These are phyloP conservation scores for Leishmania turanica DNA, from an alignment of 208 protist species.

Conservation along the genomic window DNA sequence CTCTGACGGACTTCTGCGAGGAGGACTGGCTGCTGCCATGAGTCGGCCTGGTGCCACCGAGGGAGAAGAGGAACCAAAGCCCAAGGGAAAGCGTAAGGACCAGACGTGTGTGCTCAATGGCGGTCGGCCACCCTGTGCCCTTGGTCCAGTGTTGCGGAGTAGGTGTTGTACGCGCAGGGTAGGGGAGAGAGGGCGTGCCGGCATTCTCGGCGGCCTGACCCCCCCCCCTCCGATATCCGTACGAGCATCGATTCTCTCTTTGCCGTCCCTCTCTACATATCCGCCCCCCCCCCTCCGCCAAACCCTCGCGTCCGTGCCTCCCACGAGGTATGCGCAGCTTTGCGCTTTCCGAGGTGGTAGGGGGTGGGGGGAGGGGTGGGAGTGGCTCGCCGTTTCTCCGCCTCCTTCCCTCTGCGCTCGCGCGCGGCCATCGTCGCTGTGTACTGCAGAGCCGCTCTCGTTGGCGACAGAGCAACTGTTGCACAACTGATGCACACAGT, in stretches of 20 bases:
- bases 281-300: neutral
- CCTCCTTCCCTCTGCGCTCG: neutral
- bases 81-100: neutral
- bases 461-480: neutral
- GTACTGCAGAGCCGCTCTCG: neutral
- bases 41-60: neutral
- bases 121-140: neutral
- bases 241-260: neutral
- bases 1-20: constrained; percentile 50
- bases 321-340: neutral
- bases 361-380: neutral
- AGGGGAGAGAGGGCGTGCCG: neutral
- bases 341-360: neutral
- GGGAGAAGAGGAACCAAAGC: neutral
- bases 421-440: neutral
- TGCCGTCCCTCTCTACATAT: neutral
- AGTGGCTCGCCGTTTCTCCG: neutral
- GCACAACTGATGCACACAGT: neutral
- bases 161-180: neutral
- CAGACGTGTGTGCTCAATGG: neutral
- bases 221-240: neutral
- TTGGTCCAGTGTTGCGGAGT: neutral
- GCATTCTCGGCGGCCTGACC: neutral
- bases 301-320: neutral
- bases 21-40: constrained; percentile 48